These are phyloP conservation scores for Bryoglossum gracile DNA, from an alignment of 495 filamentous ascomycete species.

Conservation along the genomic window DNA sequence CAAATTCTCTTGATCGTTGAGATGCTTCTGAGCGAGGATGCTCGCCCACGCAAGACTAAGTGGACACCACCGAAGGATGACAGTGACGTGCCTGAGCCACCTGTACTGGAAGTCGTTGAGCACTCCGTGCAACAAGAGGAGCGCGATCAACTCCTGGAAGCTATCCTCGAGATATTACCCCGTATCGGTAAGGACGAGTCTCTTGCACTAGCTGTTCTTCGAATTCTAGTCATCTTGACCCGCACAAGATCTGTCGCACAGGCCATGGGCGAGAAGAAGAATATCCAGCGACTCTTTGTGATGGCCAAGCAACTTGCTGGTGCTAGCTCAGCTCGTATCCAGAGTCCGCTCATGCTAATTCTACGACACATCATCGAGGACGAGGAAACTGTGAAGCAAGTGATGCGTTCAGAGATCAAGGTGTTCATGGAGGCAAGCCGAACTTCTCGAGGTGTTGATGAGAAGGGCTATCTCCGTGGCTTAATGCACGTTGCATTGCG, in stretches of 20 bases:
- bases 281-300: conserved; percentile 82
- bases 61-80: conserved; percentile 60
- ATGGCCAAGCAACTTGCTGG: conserved; percentile 89
- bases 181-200: conserved; percentile 79
- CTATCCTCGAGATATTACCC: conserved; percentile 74
- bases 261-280: conserved; percentile 74
- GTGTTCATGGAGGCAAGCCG: conserved; percentile 52
- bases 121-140: conserved; percentile 58
- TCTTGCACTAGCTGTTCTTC: conserved; percentile 73
- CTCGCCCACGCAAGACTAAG: conserved; percentile 64
- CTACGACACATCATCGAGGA: conserved; percentile 93
- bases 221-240: conserved; percentile 87
- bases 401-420: conserved; percentile 89
- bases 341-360: conserved; percentile 73
- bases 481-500: conserved; percentile 79
- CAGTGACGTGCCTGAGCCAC: conserved; percentile 44
- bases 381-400: conserved; percentile 77
- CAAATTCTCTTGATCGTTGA: conserved; percentile 87
- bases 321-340: conserved; percentile 64
- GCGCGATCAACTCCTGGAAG: conserved; percentile 61
- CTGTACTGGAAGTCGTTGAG: conserved; percentile 52
- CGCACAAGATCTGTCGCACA: conserved; percentile 66
- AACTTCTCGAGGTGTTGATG: conserved; percentile 54
- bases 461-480: conserved; percentile 62
- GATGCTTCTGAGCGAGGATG: conserved; percentile 79